Conservation (phyloP, 177 flowering plant species). For the Telopea speciosissima region DNA sequence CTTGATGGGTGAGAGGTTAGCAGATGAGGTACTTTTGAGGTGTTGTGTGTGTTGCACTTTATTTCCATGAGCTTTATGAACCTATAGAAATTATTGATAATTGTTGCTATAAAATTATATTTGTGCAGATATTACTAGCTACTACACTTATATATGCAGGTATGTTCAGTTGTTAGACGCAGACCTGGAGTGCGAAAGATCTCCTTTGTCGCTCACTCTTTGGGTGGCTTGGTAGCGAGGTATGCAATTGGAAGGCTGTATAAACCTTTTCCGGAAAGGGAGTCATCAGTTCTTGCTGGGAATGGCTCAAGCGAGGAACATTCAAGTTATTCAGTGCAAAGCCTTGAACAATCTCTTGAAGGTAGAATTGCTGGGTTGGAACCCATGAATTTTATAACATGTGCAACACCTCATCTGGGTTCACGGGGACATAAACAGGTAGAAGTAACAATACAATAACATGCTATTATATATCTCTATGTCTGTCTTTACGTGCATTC, state of each 20-base stretch:
- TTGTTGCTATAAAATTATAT: neutral
- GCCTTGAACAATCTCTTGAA: slow-evolving; percentile 30
- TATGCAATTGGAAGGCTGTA: slow-evolving; percentile 85
- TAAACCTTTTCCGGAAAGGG: slow-evolving; percentile 19
- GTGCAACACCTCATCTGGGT: slow-evolving; percentile 98
- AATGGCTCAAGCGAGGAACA: slow-evolving; percentile 19
- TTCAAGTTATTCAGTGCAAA: slow-evolving; percentile 15
- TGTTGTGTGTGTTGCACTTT: neutral
- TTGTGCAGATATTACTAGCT: neutral
- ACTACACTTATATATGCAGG: slow-evolving; percentile 38
- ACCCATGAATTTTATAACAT: slow-evolving; percentile 88
- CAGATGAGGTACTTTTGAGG: slow-evolving; percentile 76
- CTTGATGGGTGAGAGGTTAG: slow-evolving; percentile 89
- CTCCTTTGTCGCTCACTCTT: slow-evolving; percentile 92
- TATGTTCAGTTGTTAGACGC: slow-evolving; percentile 50
- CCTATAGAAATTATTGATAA: neutral
- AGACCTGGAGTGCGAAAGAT: slow-evolving; percentile 68
- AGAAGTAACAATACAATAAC: slow-evolving; percentile 7
- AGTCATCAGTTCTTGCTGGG: slow-evolving; percentile 17
- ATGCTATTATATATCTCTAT: neutral
- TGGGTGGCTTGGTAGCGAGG: slow-evolving; percentile 93
- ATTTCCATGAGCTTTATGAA: neutral
- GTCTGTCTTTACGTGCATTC: neutral
- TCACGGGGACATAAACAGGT: slow-evolving; percentile 91
- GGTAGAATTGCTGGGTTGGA: slow-evolving; percentile 79